These are phyloP conservation scores for Magnusiomyces suaveolens DNA, from an alignment of 1,139 yeast genomes.

Conservation along the genomic window DNA sequence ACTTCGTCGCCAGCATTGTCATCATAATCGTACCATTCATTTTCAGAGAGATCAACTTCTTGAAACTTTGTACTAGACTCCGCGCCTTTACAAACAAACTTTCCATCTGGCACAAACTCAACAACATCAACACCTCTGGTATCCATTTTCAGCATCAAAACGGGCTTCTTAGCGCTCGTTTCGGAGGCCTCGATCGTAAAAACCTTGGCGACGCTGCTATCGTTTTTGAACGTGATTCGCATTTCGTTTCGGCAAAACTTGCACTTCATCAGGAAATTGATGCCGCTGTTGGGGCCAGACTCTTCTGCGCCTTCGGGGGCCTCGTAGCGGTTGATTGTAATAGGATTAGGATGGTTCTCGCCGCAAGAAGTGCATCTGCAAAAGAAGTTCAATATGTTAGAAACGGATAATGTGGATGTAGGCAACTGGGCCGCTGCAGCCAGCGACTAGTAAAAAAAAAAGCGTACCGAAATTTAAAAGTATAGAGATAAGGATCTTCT, in stretches of 20 bases:
- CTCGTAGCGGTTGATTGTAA: slow-evolving; percentile 56
- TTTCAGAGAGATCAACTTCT: slow-evolving; percentile 65
- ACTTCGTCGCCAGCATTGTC: slow-evolving; percentile 77
- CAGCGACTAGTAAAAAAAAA: neutral
- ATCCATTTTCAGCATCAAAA: slow-evolving; percentile 54
- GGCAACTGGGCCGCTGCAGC: neutral
- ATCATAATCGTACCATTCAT: slow-evolving; percentile 94
- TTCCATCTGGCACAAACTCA: slow-evolving; percentile 56
- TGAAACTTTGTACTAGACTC: slow-evolving; percentile 45
- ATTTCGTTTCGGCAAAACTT: slow-evolving; percentile 44
- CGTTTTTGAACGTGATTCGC: slow-evolving; percentile 20
- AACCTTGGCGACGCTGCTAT: slow-evolving; percentile 22
- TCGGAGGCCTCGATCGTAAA: neutral
- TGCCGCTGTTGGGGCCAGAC: slow-evolving; percentile 69
- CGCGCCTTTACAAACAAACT: slow-evolving; percentile 51
- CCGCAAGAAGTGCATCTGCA: slow-evolving; percentile 63
- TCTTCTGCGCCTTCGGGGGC: slow-evolving; percentile 39
- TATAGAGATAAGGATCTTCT: slow-evolving; percentile 58
- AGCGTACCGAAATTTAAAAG: slow-evolving; percentile 47
- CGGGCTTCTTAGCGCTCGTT: neutral
- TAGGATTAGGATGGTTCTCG: slow-evolving; percentile 65
- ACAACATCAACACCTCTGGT: slow-evolving; percentile 74
- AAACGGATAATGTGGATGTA: slow-evolving; percentile 1
- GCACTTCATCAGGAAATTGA: slow-evolving; percentile 76
- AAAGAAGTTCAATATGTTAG: too few relatives aligned